Percentiles rank a stretch among this genome's conserved stretches.
phyloP scores from a whole-genome alignment of 2,329 filamentous ascomycete species.

The Pyrenochaeta sp. region DNA sequence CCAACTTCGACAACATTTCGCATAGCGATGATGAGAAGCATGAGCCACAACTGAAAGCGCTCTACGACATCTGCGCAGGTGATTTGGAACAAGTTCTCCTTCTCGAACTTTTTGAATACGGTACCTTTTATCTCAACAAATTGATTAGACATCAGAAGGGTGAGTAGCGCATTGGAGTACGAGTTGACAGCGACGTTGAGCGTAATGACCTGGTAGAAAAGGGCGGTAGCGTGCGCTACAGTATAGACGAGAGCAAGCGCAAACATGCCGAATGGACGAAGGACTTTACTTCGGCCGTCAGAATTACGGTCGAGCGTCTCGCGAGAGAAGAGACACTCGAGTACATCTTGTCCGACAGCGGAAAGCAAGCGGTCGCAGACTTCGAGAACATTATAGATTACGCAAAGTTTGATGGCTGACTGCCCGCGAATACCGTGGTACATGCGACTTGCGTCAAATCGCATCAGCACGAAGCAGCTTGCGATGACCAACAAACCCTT shows the following conservation, averaged over 20 bases:
- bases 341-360: constrained; percentile 91
- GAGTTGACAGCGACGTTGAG: constrained; percentile 98
- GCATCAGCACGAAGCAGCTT: constrained; percentile 86
- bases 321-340: constrained; percentile 92
- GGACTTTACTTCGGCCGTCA: constrained; percentile 88
- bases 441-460: constrained; percentile 94
- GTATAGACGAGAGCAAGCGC: constrained; percentile 86
- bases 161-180: constrained; percentile 94
- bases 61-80: constrained; percentile 97
- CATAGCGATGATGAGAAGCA: constrained; percentile 94
- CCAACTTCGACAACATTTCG: constrained; percentile 97
- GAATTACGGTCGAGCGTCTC: constrained; percentile 90
- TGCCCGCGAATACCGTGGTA: constrained; percentile 97
- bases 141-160: constrained; percentile 92
- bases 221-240: constrained; percentile 81
- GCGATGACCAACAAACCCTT: constrained; percentile 88
- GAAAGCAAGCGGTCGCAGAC: constrained; percentile 89
- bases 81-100: constrained; percentile 95
- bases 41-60: constrained; percentile 96
- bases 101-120: constrained; percentile 98
- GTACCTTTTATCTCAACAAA: constrained; percentile 99
- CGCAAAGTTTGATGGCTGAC: constrained; percentile 96
- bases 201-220: constrained; percentile 98
- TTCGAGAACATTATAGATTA: constrained; percentile 98
- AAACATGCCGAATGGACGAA: constrained; percentile 92